These are phyloP conservation scores for Chaetomiaceae sp. DNA, from an alignment of 2,329 filamentous ascomycete species.

Conservation along the genomic window DNA sequence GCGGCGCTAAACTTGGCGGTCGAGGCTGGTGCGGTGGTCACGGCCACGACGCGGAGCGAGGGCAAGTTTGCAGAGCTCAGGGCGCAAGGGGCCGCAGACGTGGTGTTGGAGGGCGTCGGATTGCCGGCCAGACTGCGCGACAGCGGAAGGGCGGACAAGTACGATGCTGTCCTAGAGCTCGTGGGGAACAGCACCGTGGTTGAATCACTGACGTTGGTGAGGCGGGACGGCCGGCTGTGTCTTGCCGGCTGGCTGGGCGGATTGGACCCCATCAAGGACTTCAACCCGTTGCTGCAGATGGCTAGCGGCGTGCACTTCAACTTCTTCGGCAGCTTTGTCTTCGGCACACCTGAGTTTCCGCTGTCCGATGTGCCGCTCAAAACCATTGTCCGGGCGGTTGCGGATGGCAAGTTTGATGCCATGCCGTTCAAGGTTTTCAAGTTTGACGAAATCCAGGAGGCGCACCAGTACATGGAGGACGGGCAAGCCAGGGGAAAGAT, in stretches of 20 bases:
- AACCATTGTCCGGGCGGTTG: constrained; percentile 33
- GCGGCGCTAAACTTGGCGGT: constrained; percentile 30
- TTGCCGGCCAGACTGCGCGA: constrained; percentile 17
- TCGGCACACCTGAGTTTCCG: constrained; percentile 33
- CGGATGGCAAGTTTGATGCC: constrained; percentile 30
- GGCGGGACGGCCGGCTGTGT: constrained; percentile 31
- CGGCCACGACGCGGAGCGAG: constrained; percentile 33
- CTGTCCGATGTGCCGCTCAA: constrained; percentile 34
- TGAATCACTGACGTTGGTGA: constrained; percentile 33
- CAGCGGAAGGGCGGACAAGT: constrained; percentile 19
- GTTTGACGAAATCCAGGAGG: constrained; percentile 29
- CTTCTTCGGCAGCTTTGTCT: constrained; percentile 36
- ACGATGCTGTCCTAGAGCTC: constrained; percentile 35
- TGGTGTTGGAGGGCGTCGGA: constrained; percentile 21
- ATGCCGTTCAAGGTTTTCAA: constrained; percentile 30
- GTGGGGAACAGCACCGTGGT: constrained; percentile 35
- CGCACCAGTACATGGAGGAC: constrained; percentile 30
- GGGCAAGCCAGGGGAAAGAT: constrained; percentile 32
- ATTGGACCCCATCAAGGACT: constrained; percentile 32
- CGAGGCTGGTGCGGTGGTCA: constrained; percentile 30
- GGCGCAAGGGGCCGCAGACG: constrained; percentile 25
- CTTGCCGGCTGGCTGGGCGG: constrained; percentile 38
- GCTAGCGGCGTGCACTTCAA: constrained; percentile 40
- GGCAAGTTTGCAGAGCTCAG: constrained; percentile 26
- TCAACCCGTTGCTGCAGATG: constrained; percentile 41